A percentile compares a stretch with the other conserved stretches of the same genome.
phyloP scores from a whole-genome alignment of 345 rosid species.

The Aegle marmelos region DNA sequence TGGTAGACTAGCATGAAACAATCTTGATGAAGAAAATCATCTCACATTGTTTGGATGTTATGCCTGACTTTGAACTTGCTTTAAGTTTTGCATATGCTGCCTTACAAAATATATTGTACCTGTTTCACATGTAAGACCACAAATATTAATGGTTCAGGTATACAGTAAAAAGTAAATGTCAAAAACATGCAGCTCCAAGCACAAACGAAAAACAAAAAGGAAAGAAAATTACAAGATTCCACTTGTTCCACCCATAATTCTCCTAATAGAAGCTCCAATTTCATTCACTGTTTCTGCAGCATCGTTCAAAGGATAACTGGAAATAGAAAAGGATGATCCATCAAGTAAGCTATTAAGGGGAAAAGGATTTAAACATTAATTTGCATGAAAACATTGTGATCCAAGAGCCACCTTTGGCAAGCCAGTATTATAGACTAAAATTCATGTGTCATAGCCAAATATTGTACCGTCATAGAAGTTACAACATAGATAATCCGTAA shows the following conservation, averaged over 20 bases:
- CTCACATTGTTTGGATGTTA: slow-evolving; percentile 78
- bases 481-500: background rate
- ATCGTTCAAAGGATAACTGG: slow-evolving; percentile 92
- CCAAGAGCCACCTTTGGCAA: background rate
- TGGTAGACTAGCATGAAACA: background rate
- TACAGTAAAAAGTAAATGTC: background rate
- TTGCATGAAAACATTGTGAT: background rate
- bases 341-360: slow-evolving; percentile 1
- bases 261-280: slow-evolving; percentile 77
- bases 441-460: background rate
- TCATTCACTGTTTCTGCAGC: slow-evolving; percentile 86
- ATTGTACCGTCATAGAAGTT: background rate
- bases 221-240: slow-evolving; percentile 66
- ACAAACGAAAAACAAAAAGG: slow-evolving; percentile 7
- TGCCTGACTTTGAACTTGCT: slow-evolving; percentile 42
- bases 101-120: slow-evolving; percentile 78
- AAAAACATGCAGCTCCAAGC: slow-evolving; percentile 10
- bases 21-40: slow-evolving; percentile 18
- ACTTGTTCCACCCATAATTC: slow-evolving; percentile 97
- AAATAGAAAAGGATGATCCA: slow-evolving; percentile 22
- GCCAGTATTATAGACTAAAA: background rate
- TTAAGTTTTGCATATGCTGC: slow-evolving; percentile 83
- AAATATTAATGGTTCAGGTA: background rate
- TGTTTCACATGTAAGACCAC: slow-evolving; percentile 26
- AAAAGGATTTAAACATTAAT: background rate